Evolutionary conservation across 257 asterid genomes (phyloP).

Genomic region (Primulina huaijiensis): DNA sequence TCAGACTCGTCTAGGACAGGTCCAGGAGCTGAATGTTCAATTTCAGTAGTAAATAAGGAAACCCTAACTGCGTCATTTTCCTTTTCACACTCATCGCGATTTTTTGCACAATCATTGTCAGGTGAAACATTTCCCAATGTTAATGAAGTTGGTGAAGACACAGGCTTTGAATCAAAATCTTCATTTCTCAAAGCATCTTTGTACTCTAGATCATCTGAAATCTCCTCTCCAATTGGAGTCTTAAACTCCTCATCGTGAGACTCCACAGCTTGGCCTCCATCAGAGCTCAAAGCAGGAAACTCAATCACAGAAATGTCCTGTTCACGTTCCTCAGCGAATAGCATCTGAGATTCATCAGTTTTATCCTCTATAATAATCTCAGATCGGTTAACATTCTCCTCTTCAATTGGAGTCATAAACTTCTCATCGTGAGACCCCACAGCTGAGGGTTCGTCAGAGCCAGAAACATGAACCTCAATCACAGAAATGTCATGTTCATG

Average conservation of each 20-base stretch:
- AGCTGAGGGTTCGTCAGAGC: conserved; percentile 10
- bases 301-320: conserved; percentile 18
- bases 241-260: background rate
- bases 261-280: conserved; percentile 5
- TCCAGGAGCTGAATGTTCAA: conserved; percentile 18
- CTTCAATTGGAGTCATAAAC: background rate
- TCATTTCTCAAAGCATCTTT: conserved; percentile 15
- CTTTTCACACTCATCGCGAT: conserved; percentile 22
- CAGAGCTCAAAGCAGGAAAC: conserved; percentile 9
- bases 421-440: background rate
- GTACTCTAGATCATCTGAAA: conserved; percentile 23
- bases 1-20: conserved; percentile 13
- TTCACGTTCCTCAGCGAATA: conserved; percentile 24
- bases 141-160: conserved; percentile 16
- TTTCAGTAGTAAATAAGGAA: conserved; percentile 21
- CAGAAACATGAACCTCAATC: conserved; percentile 10
- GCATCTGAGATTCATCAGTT: conserved; percentile 31
- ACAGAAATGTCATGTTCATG: conserved; percentile 21
- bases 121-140: conserved; percentile 9
- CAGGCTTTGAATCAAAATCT: conserved; percentile 24
- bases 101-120: conserved; percentile 24
- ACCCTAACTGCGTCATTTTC: conserved; percentile 7
- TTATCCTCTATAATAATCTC: conserved; percentile 22
- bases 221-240: background rate
- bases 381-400: conserved; percentile 2